These are phyloP conservation scores for Helicocarpus griseus DNA, from an alignment of 2,329 filamentous ascomycete species.

Conservation along the genomic window DNA sequence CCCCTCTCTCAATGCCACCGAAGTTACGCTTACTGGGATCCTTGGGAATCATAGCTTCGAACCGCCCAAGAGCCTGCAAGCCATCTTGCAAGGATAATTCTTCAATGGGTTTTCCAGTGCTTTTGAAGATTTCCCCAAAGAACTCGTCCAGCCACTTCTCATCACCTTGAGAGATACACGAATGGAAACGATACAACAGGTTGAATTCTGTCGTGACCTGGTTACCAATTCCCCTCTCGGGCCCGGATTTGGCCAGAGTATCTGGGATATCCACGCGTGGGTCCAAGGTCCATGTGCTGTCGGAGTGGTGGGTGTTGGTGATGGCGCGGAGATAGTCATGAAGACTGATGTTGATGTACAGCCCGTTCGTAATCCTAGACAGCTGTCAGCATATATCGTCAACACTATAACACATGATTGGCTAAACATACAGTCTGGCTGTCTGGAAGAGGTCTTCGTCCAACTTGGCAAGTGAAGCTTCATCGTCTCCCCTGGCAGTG, in stretches of 20 bases:
- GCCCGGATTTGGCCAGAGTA: slow-evolving; percentile 16
- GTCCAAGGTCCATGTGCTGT: slow-evolving; percentile 34
- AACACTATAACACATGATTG: background rate
- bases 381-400: slow-evolving; percentile 1
- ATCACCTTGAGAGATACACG: slow-evolving; percentile 56
- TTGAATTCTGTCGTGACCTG: slow-evolving; percentile 45
- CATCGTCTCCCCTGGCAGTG: slow-evolving; percentile 13
- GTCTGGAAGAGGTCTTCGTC: slow-evolving; percentile 26
- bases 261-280: slow-evolving; percentile 25
- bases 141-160: slow-evolving; percentile 62
- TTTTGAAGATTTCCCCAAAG: slow-evolving; percentile 30
- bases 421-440: slow-evolving; percentile 19
- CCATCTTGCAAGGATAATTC: slow-evolving; percentile 9
- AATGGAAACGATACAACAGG: slow-evolving; percentile 47
- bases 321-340: slow-evolving; percentile 24
- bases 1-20: slow-evolving; percentile 47
- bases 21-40: slow-evolving; percentile 57
- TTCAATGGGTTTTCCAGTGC: slow-evolving; percentile 9
- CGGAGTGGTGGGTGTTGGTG: slow-evolving; percentile 27
- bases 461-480: slow-evolving; percentile 24
- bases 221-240: slow-evolving; percentile 37
- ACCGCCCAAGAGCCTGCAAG: slow-evolving; percentile 45
- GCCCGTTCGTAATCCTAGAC: slow-evolving; percentile 17
- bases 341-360: slow-evolving; percentile 24
- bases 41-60: slow-evolving; percentile 45